Evolutionary conservation across 2,329 filamentous ascomycete species (phyloP).

Genomic region (Pestalotiopsis sp.): DNA sequence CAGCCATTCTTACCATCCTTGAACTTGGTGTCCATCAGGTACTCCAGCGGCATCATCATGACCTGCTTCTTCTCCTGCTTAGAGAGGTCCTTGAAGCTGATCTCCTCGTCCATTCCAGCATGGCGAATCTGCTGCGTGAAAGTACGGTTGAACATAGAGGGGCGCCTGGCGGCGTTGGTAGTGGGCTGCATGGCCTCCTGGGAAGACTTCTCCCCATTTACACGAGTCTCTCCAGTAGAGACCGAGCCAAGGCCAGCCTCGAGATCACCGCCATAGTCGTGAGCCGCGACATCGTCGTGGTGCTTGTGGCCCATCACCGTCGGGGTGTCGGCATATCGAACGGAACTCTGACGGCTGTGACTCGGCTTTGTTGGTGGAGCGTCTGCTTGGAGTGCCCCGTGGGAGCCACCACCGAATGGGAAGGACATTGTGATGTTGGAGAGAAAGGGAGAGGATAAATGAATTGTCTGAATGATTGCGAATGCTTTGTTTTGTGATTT

Average conservation of each 20-base stretch:
- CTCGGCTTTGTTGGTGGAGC: not conserved
- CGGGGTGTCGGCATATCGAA: not conserved
- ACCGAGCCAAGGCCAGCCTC: not conserved
- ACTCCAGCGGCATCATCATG: not conserved
- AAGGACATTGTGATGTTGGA: not conserved
- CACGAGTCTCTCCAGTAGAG: not conserved
- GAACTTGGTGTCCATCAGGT: conserved; percentile 4
- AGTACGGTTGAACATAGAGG: conserved; percentile 2
- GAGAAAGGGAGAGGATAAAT: not conserved
- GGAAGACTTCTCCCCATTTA: not conserved
- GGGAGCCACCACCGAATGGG: not conserved
- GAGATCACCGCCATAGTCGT: not conserved
- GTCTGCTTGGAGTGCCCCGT: not conserved
- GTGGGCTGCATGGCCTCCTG: not conserved
- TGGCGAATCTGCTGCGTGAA: conserved; percentile 2
- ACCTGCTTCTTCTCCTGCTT: not conserved
- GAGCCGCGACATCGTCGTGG: not conserved
- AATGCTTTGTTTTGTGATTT: not conserved
- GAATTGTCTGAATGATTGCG: not conserved
- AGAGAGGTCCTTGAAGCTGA: not conserved
- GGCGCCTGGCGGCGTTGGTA: not conserved
- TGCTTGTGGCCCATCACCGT: not conserved
- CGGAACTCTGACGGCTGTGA: not conserved
- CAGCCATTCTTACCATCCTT: not conserved
- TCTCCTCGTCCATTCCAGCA: not conserved